These are phyloP conservation scores for Prunus davidiana DNA, from an alignment of 306 rosid genomes.

Conservation along the genomic window DNA sequence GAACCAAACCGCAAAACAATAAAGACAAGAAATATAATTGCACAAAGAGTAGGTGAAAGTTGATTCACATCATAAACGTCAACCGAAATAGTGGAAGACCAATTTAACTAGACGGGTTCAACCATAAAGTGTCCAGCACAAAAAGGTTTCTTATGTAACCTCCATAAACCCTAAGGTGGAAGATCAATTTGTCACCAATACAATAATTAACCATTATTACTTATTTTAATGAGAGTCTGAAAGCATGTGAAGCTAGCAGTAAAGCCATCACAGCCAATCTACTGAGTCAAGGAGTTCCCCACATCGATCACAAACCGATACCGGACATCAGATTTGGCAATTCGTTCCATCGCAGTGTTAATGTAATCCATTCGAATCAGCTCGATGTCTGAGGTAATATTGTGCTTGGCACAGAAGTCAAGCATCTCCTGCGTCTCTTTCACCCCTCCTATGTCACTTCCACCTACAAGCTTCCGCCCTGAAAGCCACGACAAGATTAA, in stretches of 20 bases:
- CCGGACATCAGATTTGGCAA: slow-evolving; percentile 73
- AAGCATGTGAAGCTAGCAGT: neutral
- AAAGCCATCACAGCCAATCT: slow-evolving; percentile 6
- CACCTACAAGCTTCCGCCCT: slow-evolving; percentile 85
- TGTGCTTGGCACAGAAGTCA: slow-evolving; percentile 73
- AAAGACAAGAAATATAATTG: neutral
- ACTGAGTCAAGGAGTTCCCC: slow-evolving; percentile 50
- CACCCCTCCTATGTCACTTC: slow-evolving; percentile 82
- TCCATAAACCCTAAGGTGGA: no score
- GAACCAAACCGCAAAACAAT: neutral
- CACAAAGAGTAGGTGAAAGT: neutral
- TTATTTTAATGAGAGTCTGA: neutral
- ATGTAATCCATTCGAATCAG: slow-evolving; percentile 58
- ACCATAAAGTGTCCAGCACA: neutral
- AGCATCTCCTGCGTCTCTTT: slow-evolving; percentile 98
- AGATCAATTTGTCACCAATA: neutral
- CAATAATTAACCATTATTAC: neutral
- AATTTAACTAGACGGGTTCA: neutral
- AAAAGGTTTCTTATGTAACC: neutral
- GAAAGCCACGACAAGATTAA: neutral
- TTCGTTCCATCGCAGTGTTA: slow-evolving; percentile 80
- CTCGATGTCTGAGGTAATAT: slow-evolving; percentile 72
- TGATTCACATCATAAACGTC: neutral
- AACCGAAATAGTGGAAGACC: neutral
- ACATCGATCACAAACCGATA: slow-evolving; percentile 88